Percentiles rank a stretch among this genome's conserved stretches.
These are phyloP conservation scores for Phytophthora cajani DNA, from an alignment of 352 stramenopile species.

Conservation along the genomic window DNA sequence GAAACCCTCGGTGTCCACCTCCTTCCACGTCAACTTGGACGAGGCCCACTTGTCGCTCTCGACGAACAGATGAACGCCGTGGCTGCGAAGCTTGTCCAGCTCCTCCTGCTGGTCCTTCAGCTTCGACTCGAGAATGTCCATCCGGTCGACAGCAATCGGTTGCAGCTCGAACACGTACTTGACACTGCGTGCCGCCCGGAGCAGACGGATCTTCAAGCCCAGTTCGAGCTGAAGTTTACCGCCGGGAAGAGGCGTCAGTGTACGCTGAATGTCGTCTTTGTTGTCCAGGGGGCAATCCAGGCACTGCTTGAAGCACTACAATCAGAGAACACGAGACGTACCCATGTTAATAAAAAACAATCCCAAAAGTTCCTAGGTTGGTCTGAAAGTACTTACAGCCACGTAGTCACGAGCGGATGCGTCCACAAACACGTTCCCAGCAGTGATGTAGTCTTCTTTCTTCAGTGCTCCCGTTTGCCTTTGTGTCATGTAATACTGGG, in stretches of 20 bases:
- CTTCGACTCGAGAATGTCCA: background rate
- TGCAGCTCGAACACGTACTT: background rate
- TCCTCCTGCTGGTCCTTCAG: background rate
- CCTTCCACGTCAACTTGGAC: constrained; percentile 6
- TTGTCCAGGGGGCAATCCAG: background rate
- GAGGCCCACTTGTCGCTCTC: background rate
- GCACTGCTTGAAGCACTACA: background rate
- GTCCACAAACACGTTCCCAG: background rate
- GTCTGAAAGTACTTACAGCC: background rate
- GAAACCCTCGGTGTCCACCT: background rate
- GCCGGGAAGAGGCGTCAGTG: background rate
- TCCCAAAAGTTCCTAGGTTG: background rate
- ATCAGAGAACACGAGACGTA: background rate
- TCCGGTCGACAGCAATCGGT: background rate
- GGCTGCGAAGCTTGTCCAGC: background rate
- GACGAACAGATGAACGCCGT: background rate
- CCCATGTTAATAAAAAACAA: background rate
- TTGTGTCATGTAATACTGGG: too few species aligned
- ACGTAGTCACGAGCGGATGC: background rate
- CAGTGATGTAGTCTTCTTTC: background rate
- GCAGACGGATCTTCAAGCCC: background rate
- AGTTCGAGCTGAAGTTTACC: background rate
- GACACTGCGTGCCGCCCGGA: background rate
- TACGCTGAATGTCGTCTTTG: background rate
- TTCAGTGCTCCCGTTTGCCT: background rate